These are phyloP conservation scores for Trichomonas gallinae DNA, from an alignment of 208 protist genomes.

Conservation along the genomic window DNA sequence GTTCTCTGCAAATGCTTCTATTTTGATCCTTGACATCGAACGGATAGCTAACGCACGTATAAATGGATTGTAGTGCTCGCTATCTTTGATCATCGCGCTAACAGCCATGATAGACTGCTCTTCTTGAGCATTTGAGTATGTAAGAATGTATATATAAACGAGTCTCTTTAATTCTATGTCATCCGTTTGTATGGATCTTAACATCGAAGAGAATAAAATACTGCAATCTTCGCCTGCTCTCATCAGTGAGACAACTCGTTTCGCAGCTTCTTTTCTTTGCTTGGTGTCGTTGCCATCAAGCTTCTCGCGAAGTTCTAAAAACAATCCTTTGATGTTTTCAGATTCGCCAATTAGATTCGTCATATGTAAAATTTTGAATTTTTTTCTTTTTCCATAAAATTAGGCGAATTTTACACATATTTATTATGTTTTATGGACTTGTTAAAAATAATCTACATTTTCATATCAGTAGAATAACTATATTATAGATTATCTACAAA, in stretches of 20 bases:
- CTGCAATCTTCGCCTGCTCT: not conserved
- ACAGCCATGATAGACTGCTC: not conserved
- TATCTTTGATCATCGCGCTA: not conserved
- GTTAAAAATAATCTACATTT: no score
- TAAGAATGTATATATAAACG: not conserved
- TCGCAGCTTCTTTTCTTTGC: not conserved
- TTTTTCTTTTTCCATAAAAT: no score
- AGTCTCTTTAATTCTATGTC: not conserved
- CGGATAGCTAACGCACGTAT: not conserved
- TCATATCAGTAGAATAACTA: no score
- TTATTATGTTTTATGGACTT: no score
- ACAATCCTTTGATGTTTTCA: not conserved
- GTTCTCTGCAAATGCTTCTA: conserved; percentile 1
- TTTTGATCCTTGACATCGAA: not conserved
- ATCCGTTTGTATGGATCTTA: not conserved
- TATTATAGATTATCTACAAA: no score
- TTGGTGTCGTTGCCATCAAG: not conserved
- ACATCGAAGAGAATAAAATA: not conserved
- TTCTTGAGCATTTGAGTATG: not conserved
- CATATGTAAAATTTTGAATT: no score
- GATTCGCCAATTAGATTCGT: no score
- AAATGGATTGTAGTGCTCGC: not conserved
- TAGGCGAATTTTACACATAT: no score
- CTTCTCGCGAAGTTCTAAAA: not conserved
- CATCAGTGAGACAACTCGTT: not conserved